Evolutionary conservation across 2,329 filamentous ascomycete genomes (phyloP).

Genomic region (Pestalotiopsis sp.): DNA sequence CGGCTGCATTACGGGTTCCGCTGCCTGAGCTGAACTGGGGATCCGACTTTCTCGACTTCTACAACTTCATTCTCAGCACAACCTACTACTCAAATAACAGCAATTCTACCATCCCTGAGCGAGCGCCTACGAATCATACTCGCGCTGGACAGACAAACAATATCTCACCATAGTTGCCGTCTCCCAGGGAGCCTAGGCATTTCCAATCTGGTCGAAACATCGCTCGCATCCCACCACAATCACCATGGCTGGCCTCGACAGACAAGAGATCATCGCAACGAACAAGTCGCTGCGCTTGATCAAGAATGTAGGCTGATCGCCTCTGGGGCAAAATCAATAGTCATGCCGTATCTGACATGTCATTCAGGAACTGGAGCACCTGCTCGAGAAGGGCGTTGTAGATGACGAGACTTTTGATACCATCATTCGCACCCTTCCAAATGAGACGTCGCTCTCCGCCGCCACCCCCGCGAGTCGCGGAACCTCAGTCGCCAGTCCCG

Average conservation of each 20-base stretch:
- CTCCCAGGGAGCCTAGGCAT: neutral
- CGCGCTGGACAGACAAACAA: neutral
- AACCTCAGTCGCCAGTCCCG: slow-evolving; percentile 32
- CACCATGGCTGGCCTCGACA: slow-evolving; percentile 52
- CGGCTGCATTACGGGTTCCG: neutral
- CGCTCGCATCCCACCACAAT: neutral
- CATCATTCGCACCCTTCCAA: slow-evolving; percentile 75
- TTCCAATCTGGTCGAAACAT: neutral
- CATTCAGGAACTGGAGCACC: slow-evolving; percentile 84
- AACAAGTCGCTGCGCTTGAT: slow-evolving; percentile 87
- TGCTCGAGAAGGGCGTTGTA: slow-evolving; percentile 82
- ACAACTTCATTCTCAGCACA: neutral
- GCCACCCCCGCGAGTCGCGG: slow-evolving; percentile 39
- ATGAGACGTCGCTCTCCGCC: slow-evolving; percentile 63
- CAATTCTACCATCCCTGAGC: neutral
- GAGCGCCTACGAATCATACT: neutral
- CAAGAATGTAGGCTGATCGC: slow-evolving; percentile 68
- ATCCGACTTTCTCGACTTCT: neutral
- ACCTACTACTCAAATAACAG: neutral
- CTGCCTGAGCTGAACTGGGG: neutral
- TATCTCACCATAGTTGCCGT: neutral
- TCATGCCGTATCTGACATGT: slow-evolving; percentile 18
- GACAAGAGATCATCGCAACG: slow-evolving; percentile 66
- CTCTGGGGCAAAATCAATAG: neutral
- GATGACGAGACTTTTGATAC: slow-evolving; percentile 73